Evolutionary conservation across 2,329 filamentous ascomycete species (phyloP), one percentile per base, ranked within the genome.

Genomic region (Sarocladiaceae sp.): DNA sequence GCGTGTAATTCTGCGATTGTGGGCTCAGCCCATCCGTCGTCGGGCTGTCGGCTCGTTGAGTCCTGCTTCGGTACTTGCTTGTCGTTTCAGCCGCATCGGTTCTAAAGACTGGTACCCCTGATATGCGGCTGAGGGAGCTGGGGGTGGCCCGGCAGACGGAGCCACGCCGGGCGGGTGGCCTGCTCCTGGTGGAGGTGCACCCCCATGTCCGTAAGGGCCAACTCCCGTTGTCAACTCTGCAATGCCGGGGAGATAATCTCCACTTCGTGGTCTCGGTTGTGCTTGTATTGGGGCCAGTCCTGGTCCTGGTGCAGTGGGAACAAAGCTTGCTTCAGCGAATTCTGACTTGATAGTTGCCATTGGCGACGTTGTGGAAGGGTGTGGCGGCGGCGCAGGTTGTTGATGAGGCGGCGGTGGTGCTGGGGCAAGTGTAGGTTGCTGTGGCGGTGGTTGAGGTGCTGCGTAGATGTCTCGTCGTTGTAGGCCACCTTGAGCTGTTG

Each of bases 211-310:
- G 62, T 84, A 85, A 1, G 80, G 79, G 56, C 77, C 82, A 28
- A 84, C 71, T 12, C 83, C 82, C 0, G 82, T 85, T 2, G 83
- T 86, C 59, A 86, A 73, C 62, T 86, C 82, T 31, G 79, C 77
- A 15, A 86, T 73, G 49, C 81, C 76, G 1, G 83, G 83, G n/a
- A 86, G 68, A 55, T 78, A 70, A 0, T 71, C 75, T 5, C 67
- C 68, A n/a, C 67, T 66, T 25, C 67, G 63, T 7, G 67, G 64
- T 26, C 67, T 67, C 50, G 64, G 63, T 56, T 69, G 69, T 15
- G 67, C 68, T 52, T 80, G 78, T 37, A 82, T 80, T n/a, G 78
- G 79, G 4, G 78, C 75, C 39, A 81, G 70, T 6, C 71, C 73
- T 12, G 71, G 73, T 4, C 71, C 71, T 12, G 64, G 57, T 4